Evolutionary conservation across 352 stramenopile species (phyloP), one percentile per base, ranked within the genome.

Genomic region (Aphanomyces euteiches): DNA sequence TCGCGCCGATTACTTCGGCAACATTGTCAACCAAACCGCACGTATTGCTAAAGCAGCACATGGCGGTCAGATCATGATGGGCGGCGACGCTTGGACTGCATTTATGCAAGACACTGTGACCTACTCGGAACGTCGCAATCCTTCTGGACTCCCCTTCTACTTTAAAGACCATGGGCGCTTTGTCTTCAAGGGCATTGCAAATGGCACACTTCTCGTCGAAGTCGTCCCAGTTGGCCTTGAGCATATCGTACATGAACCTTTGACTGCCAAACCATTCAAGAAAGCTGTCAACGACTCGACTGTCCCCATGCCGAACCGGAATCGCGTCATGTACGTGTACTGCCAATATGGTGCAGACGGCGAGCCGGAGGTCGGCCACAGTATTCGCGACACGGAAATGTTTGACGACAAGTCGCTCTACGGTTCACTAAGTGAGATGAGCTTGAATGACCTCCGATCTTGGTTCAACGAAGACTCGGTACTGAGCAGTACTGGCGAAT

Each of bases 21-120:
- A 93, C 74, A 94, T 95, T 69, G 88, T 95, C 66, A 95, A 95
- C 71, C 85, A 94, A 72, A 95, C 88, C 0, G 88, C 88, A 5
- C 82, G 88, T 53, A 95, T 95, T 66, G 88, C 88, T 15, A 95
- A 95, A 75, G 83, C 85, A 19, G 83, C 88, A 0, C 82, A 89
- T 15, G 88, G 88, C 45, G 85, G 85, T 1, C 83, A 95, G 72
- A 83, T 93, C 21, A 77, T 95, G 39, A 90, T 95, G 66, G 88
- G 88, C 34, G 81, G 84, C 5, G 86, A 93, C 17, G 85, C 84
- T 0, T 95, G 88, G 88, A 88, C 79, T 53, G 73, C 82, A 7
- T 93, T 91, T 56, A 78, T 77, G 15, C 45, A 47, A 19, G 58
- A 69, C 50, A 43, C 56, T 28, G 34, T 39, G 17, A 59, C 56